phyloP scores from a whole-genome alignment of 1,284 basidiomycete species.

The Trametes versicolor region DNA sequence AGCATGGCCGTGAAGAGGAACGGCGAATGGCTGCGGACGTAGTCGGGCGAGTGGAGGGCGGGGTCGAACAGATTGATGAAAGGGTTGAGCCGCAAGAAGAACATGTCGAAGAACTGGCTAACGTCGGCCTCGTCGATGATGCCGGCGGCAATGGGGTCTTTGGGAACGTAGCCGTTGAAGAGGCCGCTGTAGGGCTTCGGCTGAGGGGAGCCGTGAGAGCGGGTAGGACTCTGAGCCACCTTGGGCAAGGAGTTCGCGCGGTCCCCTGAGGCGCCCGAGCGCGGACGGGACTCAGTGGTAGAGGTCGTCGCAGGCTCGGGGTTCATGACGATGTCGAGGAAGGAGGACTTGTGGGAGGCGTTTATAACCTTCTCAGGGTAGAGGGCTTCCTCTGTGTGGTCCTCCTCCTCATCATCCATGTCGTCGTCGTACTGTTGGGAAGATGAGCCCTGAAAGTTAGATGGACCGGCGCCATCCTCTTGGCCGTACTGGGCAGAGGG shows the following conservation, averaged over 20 bases:
- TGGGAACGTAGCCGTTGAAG: conserved; percentile 44
- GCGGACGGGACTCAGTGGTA: conserved; percentile 29
- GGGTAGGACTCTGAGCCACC: conserved; percentile 36
- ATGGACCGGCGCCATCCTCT: conserved; percentile 41
- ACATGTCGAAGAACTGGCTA: conserved; percentile 73
- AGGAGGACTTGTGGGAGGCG: conserved; percentile 72
- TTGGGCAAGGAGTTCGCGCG: conserved; percentile 35
- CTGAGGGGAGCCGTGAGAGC: conserved; percentile 34
- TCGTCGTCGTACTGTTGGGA: conserved; percentile 49
- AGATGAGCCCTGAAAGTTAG: conserved; percentile 12
- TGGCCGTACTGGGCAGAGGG: conserved; percentile 45
- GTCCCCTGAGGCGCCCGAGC: conserved; percentile 28
- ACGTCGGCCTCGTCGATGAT: conserved; percentile 75
- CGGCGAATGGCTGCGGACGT: conserved; percentile 78
- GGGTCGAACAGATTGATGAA: conserved; percentile 89
- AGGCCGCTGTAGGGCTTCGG: conserved; percentile 38
- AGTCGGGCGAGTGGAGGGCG: conserved; percentile 74
- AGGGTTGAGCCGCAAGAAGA: conserved; percentile 83
- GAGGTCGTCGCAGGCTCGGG: conserved; percentile 49
- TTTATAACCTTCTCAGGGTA: conserved; percentile 79
- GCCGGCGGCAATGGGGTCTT: conserved; percentile 75
- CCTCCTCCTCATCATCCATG: conserved; percentile 68
- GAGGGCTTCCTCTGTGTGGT: conserved; percentile 65
- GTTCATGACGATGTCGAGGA: conserved; percentile 84
- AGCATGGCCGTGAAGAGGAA: conserved; percentile 86